A percentile compares a stretch with the other conserved stretches of the same genome.
phyloP scores from a whole-genome alignment of 768 basidiomycete genomes.

The Tubosaeta sp. region DNA sequence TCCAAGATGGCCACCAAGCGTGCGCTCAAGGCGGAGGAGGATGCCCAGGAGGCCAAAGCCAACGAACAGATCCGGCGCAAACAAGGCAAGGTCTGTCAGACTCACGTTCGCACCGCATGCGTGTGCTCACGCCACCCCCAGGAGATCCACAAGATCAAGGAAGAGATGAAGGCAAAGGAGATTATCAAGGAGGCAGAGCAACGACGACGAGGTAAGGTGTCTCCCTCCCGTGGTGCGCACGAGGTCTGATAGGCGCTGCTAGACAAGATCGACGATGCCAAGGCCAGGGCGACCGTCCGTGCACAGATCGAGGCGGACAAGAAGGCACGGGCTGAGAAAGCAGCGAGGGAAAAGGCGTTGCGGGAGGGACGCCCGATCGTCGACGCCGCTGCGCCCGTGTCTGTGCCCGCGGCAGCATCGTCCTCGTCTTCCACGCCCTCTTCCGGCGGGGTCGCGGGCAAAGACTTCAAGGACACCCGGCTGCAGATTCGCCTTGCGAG shows the following conservation, averaged over 20 bases:
- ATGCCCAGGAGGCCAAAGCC: conserved; percentile 64
- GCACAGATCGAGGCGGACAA: conserved; percentile 96
- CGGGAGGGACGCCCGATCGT: conserved; percentile 66
- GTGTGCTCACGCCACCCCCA: conserved; percentile 21
- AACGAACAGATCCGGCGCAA: conserved; percentile 84
- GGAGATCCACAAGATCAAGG: conserved; percentile 71
- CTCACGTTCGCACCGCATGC: neutral
- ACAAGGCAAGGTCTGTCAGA: conserved; percentile 59
- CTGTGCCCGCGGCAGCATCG: conserved; percentile 22
- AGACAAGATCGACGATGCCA: conserved; percentile 91
- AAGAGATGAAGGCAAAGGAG: conserved; percentile 75
- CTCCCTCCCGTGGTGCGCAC: neutral
- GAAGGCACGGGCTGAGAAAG: conserved; percentile 79
- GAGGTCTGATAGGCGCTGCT: neutral
- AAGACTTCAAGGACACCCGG: conserved; percentile 82
- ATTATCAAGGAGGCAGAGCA: conserved; percentile 79
- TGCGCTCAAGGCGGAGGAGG: conserved; percentile 62
- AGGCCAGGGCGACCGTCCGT: conserved; percentile 81
- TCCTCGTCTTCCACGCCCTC: conserved; percentile 18
- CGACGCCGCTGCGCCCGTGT: conserved; percentile 29
- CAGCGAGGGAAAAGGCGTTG: conserved; percentile 86
- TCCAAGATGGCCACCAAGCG: conserved; percentile 81
- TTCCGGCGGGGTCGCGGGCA: conserved; percentile 44
- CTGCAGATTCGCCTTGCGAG: conserved; percentile 85
- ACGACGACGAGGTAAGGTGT: conserved; percentile 61